Evolutionary conservation across 306 rosid species (phyloP).

Genomic region (Cucurbita moschata): DNA sequence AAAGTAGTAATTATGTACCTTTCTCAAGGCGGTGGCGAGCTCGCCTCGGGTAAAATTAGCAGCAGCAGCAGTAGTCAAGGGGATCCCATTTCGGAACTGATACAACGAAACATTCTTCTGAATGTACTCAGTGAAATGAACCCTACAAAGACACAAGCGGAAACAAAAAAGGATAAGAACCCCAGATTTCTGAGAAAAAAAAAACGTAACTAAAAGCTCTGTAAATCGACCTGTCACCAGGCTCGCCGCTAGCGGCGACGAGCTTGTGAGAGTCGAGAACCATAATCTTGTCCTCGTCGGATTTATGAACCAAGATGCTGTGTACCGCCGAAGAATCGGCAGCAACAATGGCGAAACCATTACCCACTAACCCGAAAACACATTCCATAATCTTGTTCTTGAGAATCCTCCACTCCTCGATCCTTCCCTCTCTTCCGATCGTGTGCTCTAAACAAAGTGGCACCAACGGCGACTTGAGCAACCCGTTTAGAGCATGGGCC

Average conservation of each 20-base stretch:
- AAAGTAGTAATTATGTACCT: slow-evolving; percentile 20
- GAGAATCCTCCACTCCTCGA: background rate
- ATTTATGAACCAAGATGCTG: slow-evolving; percentile 85
- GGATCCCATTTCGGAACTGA: slow-evolving; percentile 67
- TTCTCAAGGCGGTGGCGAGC: slow-evolving; percentile 71
- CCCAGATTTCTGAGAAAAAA: background rate
- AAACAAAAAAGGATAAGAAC: background rate
- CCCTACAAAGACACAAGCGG: slow-evolving; percentile 16
- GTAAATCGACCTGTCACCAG: slow-evolving; percentile 60
- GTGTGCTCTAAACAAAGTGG: background rate
- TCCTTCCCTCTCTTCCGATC: background rate
- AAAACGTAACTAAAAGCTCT: slow-evolving; percentile 9
- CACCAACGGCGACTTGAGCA: background rate
- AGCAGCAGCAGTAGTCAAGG: slow-evolving; percentile 61
- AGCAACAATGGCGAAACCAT: slow-evolving; percentile 63
- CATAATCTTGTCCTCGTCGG: slow-evolving; percentile 97
- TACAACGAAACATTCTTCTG: slow-evolving; percentile 65
- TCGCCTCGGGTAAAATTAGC: slow-evolving; percentile 75
- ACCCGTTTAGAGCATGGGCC: background rate
- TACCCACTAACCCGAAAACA: slow-evolving; percentile 66
- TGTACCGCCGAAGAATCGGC: slow-evolving; percentile 90
- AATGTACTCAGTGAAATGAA: slow-evolving; percentile 64
- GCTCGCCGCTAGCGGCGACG: slow-evolving; percentile 85
- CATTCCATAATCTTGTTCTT: slow-evolving; percentile 46
- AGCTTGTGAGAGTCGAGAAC: slow-evolving; percentile 85